phyloP scores from a whole-genome alignment of 305 asterid species.

The Fraxinus velutina region DNA sequence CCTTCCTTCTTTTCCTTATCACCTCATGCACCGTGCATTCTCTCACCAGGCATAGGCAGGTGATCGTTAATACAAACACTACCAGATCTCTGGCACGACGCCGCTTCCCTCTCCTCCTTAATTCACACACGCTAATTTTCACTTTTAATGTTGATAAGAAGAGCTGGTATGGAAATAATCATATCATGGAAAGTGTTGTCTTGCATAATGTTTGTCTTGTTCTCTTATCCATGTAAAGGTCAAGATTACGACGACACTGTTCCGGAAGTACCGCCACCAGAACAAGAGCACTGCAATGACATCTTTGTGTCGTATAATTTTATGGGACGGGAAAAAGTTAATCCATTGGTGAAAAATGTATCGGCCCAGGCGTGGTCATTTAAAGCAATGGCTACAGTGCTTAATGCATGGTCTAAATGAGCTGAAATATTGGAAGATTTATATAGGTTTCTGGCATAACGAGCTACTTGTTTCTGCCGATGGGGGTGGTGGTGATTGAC shows the following conservation, averaged over 20 bases:
- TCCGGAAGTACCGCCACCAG: conserved; percentile 31
- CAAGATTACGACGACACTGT: no score
- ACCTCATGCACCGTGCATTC: conserved; percentile 24
- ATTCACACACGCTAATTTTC: background rate
- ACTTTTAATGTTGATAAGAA: conserved; percentile 15
- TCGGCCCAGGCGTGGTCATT: conserved; percentile 65
- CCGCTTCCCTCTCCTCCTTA: background rate
- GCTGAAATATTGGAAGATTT: conserved; percentile 60
- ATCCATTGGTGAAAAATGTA: conserved; percentile 44
- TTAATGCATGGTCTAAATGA: conserved; percentile 55
- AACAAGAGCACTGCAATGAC: conserved; percentile 52
- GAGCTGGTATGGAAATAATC: conserved; percentile 34
- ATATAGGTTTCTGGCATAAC: conserved; percentile 47
- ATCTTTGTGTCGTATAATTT: conserved; percentile 28
- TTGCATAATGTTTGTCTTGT: conserved; percentile 20
- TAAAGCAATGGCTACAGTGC: conserved; percentile 35
- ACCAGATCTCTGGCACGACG: background rate
- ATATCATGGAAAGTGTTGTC: conserved; percentile 27
- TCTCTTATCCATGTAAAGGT: conserved; percentile 20
- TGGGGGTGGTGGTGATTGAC: no score
- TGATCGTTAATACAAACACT: background rate
- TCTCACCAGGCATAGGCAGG: no score
- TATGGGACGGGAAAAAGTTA: conserved; percentile 51
- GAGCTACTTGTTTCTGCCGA: conserved; percentile 71
- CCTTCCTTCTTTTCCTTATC: no score